phyloP scores from a whole-genome alignment of 2,329 filamentous ascomycete species.

The Penicillium freii region DNA sequence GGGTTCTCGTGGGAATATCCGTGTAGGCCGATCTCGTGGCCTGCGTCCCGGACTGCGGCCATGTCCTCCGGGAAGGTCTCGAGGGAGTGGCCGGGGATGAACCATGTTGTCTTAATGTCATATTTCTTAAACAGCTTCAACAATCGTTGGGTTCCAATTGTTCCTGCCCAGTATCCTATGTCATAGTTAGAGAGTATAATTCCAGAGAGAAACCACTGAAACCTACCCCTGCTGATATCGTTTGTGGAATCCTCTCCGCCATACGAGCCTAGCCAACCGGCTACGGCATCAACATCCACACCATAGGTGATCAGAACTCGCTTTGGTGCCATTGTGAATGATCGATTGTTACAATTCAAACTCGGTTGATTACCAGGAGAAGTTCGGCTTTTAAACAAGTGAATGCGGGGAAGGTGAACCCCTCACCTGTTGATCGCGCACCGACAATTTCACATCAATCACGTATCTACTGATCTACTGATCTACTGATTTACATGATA shows the following conservation, averaged over 20 bases:
- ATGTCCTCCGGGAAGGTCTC: conserved; percentile 67
- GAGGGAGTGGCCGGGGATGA: conserved; percentile 62
- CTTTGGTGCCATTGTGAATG: conserved; percentile 22
- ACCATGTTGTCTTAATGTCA: conserved; percentile 67
- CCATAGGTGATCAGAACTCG: conserved; percentile 31
- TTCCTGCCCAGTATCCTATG: conserved; percentile 64
- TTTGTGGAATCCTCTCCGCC: conserved; percentile 35
- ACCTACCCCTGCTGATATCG: conserved; percentile 32
- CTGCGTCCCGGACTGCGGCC: conserved; percentile 29
- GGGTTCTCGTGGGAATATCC: conserved; percentile 76
- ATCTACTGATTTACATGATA: background rate
- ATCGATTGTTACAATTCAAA: background rate
- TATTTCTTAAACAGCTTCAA: conserved; percentile 71
- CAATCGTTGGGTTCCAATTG: conserved; percentile 62
- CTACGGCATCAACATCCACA: conserved; percentile 36
- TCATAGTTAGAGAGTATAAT: background rate
- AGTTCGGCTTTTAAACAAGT: background rate
- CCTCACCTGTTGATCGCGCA: background rate
- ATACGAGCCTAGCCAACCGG: conserved; percentile 36
- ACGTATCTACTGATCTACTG: background rate
- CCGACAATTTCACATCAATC: background rate
- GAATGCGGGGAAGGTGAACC: conserved; percentile 18
- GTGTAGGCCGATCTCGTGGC: conserved; percentile 62
- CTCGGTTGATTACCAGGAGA: background rate
- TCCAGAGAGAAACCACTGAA: background rate